A percentile compares a stretch with the other conserved stretches of the same genome.
These are phyloP conservation scores for Raphanus raphanistrum DNA, from an alignment of 345 rosid species.

Conservation along the genomic window DNA sequence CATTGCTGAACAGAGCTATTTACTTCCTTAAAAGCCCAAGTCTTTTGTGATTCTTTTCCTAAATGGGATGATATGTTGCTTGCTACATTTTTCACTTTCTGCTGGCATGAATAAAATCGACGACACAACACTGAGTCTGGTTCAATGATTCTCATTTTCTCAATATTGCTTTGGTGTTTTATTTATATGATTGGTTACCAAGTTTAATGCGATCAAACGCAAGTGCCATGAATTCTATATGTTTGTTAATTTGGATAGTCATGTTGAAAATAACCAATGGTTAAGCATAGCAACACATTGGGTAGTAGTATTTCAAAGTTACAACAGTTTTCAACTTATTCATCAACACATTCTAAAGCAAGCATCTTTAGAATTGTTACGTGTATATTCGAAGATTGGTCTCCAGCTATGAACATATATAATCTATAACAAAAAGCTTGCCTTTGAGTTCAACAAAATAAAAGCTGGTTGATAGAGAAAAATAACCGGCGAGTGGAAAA, in stretches of 20 bases:
- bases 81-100: slow-evolving; percentile 2
- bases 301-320: neutral
- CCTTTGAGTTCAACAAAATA: neutral
- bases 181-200: neutral
- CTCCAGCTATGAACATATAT: neutral
- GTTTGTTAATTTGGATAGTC: neutral
- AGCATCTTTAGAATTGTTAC: neutral
- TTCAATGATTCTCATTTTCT: neutral
- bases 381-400: neutral
- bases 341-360: neutral
- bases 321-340: neutral
- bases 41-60: slow-evolving; percentile 11
- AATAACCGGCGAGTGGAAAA: neutral
- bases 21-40: neutral
- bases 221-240: neutral
- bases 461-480: neutral
- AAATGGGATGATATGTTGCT: slow-evolving; percentile 24
- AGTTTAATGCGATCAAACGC: neutral
- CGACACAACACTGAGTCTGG: neutral
- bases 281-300: neutral
- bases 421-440: neutral
- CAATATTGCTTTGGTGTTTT: neutral
- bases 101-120: slow-evolving; percentile 25
- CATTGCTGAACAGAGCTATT: slow-evolving; percentile 1
- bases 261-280: neutral